Conservation (phyloP, 129 eudicot genomes). For the Gnaphalium uliginosum region DNA sequence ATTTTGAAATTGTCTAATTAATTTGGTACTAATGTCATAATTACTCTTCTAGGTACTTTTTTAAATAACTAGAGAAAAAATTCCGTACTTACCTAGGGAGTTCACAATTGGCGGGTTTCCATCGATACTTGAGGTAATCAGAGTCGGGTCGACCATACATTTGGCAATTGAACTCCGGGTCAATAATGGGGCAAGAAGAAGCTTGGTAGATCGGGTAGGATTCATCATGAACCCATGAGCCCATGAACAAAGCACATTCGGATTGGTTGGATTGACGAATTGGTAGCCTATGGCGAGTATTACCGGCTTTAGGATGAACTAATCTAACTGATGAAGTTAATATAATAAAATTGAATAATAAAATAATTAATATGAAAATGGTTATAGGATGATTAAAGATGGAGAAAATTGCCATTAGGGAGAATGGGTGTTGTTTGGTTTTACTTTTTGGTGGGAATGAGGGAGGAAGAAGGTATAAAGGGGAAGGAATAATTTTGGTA, state of each 20-base stretch:
- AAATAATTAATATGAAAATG: neutral
- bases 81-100: constrained; percentile 62
- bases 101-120: constrained; percentile 86
- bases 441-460: constrained; percentile 25
- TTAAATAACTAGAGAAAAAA: no score
- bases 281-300: constrained; percentile 35
- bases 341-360: constrained; percentile 12
- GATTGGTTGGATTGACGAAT: constrained; percentile 47
- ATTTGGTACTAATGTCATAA: no score
- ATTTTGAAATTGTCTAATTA: no score
- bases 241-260: constrained; percentile 62
- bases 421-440: constrained; percentile 18
- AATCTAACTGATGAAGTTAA: constrained; percentile 43
- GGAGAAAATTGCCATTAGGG: constrained; percentile 50
- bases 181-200: constrained; percentile 64
- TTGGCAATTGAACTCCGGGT: constrained; percentile 84
- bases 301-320: constrained; percentile 35
- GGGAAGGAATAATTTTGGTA: constrained; percentile 24
- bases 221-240: constrained; percentile 78
- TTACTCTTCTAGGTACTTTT: no score
- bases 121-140: constrained; percentile 78
- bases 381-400: constrained; percentile 9
- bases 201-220: constrained; percentile 66
- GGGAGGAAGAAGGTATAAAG: constrained; percentile 24
- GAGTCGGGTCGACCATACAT: constrained; percentile 88